phyloP scores from a whole-genome alignment of 1,284 basidiomycete species.

The Cryptococcus sp. region DNA sequence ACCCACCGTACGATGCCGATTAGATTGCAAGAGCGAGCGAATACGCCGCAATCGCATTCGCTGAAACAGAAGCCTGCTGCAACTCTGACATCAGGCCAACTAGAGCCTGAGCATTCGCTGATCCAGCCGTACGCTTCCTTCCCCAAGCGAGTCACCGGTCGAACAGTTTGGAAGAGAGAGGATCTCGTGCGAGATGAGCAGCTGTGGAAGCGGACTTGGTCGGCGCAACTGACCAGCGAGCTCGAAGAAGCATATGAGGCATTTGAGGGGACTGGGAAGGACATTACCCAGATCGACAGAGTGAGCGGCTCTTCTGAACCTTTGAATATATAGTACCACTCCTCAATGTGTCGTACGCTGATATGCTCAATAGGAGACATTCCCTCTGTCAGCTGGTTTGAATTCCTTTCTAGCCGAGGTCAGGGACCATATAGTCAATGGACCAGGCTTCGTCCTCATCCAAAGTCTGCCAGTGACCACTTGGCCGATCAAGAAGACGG shows the following conservation, averaged over 20 bases:
- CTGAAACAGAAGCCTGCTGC: too few relatives aligned
- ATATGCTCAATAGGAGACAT: slow-evolving; percentile 35
- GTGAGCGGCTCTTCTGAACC: slow-evolving; percentile 18
- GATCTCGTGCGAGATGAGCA: slow-evolving; percentile 28
- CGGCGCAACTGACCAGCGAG: slow-evolving; percentile 26
- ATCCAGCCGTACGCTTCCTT: slow-evolving; percentile 43
- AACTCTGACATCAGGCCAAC: slow-evolving; percentile 10
- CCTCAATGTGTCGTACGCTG: too few relatives aligned
- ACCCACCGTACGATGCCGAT: too few relatives aligned
- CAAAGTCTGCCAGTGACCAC: slow-evolving; percentile 51
- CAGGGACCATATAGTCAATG: slow-evolving; percentile 37
- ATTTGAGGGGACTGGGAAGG: slow-evolving; percentile 26
- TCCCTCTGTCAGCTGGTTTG: slow-evolving; percentile 25
- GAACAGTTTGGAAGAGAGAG: slow-evolving; percentile 41
- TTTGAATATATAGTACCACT: too few relatives aligned
- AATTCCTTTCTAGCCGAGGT: slow-evolving; percentile 26
- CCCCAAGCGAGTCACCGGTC: slow-evolving; percentile 46
- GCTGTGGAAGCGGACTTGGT: slow-evolving; percentile 39
- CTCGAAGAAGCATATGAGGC: slow-evolving; percentile 34
- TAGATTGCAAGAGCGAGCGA: too few relatives aligned
- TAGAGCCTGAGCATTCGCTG: slow-evolving; percentile 10
- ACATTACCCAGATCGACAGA: slow-evolving; percentile 33
- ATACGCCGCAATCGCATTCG: too few relatives aligned
- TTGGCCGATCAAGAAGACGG: slow-evolving; percentile 49
- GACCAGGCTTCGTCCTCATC: slow-evolving; percentile 53